Conservation (phyloP, 768 basidiomycete species). For the Amanita thiersii region DNA sequence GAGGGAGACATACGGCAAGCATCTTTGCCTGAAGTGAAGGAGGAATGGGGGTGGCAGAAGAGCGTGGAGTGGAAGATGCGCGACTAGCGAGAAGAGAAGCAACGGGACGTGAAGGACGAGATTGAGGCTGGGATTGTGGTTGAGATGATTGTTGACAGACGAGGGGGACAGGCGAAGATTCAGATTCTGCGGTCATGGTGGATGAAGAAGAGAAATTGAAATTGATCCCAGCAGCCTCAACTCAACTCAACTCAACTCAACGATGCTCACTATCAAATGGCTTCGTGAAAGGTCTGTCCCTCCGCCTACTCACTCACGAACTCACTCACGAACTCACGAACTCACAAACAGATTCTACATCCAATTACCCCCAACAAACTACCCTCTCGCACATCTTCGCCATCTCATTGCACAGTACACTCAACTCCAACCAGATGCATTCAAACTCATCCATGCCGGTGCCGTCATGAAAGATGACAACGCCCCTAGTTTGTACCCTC, state of each 20-base stretch:
- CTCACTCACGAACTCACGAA: slow-evolving; percentile 3
- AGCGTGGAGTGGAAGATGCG: slow-evolving; percentile 16
- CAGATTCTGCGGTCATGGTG: slow-evolving; percentile 13
- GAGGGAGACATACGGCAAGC: slow-evolving; percentile 55
- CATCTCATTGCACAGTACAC: slow-evolving; percentile 64
- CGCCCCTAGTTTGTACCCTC: slow-evolving; percentile 37
- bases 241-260: slow-evolving; percentile 3
- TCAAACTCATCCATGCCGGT: slow-evolving; percentile 87
- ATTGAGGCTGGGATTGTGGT: slow-evolving; percentile 10
- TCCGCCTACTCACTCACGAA: slow-evolving; percentile 3
- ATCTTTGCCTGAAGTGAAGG: slow-evolving; percentile 89
- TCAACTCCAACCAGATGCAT: slow-evolving; percentile 55
- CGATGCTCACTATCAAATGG: slow-evolving; percentile 42
- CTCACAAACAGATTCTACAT: slow-evolving; percentile 24
- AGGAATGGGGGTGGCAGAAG: slow-evolving; percentile 65
- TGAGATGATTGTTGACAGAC: slow-evolving; percentile 16
- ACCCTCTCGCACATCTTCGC: slow-evolving; percentile 52
- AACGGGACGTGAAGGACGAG: slow-evolving; percentile 22
- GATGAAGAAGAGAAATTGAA: slow-evolving; percentile 11
- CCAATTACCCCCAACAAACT: slow-evolving; percentile 48
- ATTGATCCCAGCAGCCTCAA: slow-evolving; percentile 4
- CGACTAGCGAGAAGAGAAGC: slow-evolving; percentile 36
- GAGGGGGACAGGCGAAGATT: slow-evolving; percentile 10
- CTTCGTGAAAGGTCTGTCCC: slow-evolving; percentile 25
- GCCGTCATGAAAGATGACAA: slow-evolving; percentile 84